Conservation (phyloP, 2,329 filamentous ascomycete genomes). For the Neonectria hederae region DNA sequence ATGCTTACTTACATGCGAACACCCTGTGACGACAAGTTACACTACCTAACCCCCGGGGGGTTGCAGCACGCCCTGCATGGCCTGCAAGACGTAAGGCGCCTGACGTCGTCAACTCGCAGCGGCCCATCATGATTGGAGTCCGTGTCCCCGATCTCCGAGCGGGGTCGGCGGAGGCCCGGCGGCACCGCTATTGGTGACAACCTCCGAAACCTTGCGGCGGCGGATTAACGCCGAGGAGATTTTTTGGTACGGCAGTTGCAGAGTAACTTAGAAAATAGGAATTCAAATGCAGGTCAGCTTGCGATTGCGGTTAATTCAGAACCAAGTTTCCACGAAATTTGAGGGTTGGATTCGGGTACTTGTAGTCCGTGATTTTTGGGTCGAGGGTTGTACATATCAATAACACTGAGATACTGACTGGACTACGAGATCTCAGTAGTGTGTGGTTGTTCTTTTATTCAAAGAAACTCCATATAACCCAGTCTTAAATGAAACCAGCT, state of each 20-base stretch:
- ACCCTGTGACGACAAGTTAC: background rate
- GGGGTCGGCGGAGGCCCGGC: background rate
- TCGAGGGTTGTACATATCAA: background rate
- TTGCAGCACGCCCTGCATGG: background rate
- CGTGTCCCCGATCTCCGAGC: background rate
- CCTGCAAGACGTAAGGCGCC: background rate
- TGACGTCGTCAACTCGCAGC: background rate
- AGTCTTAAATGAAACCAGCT: background rate
- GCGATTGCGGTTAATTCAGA: too few relatives aligned
- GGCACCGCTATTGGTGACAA: background rate
- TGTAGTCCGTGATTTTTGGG: background rate
- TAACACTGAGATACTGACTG: background rate
- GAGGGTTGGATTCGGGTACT: too few relatives aligned
- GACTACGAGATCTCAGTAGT: background rate
- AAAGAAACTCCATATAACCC: background rate
- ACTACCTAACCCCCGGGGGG: background rate
- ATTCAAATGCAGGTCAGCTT: too few relatives aligned
- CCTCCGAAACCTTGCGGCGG: background rate
- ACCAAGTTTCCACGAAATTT: too few relatives aligned
- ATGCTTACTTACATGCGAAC: background rate
- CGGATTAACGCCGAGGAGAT: too few relatives aligned
- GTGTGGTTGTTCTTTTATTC: background rate
- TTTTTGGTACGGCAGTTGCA: background rate
- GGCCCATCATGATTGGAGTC: background rate
- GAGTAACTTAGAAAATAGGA: too few relatives aligned